Base-by-base conservation (phyloP, 257 asterid species). In the Euphrasia confusa region DNA sequence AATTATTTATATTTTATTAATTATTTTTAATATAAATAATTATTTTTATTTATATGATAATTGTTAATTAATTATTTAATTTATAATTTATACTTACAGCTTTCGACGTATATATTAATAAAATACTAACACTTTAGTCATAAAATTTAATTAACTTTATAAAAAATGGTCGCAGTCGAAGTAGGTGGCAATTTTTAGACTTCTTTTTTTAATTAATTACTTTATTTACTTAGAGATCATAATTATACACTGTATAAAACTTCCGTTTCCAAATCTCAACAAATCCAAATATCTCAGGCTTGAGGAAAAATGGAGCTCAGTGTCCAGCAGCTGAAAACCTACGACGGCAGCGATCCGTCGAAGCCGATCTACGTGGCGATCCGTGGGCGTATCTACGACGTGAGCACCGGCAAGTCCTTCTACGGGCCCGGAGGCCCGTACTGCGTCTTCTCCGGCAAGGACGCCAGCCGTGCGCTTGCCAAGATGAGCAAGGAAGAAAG, bases 381-480 rank as follows among this genome's bases (percentile, higher is more conserved):
- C 56, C 77, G 85, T 17, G 89, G 94, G 32, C 82, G 76, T 3
- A 82, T 92, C 74, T 92, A 86, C 37, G 97, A 92, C 66, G 96
- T 92, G 55, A 71, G 93, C 66, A 7, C 91, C 65, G 97, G 94
- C 53, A 86, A 70, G 71, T 79, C 95, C 67, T 92, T 92, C 79
- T 92, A 92, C 76, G 97, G 96, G 35, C 96, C 97, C 30, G 96
- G 96, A 54, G 95, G 95, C 62, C 55, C 77, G 35, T 89, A 92
- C 89, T 55, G 63, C 78, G 63, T 92, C 75, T 92, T 92, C 81
- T 71, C 99, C 72, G 99, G 99, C 59, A 92, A 92, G 80, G 99
- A 92, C 50, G 96, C 97, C 63, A 89, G 84, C 84, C 87, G 99
- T 66, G 99, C 97, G 17, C 89, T 92, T 33, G 97, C 95, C 60